These are phyloP conservation scores for Climacium dendroides DNA, from an alignment of 225 moss, liverwort and hornwort species.

Conservation along the genomic window DNA sequence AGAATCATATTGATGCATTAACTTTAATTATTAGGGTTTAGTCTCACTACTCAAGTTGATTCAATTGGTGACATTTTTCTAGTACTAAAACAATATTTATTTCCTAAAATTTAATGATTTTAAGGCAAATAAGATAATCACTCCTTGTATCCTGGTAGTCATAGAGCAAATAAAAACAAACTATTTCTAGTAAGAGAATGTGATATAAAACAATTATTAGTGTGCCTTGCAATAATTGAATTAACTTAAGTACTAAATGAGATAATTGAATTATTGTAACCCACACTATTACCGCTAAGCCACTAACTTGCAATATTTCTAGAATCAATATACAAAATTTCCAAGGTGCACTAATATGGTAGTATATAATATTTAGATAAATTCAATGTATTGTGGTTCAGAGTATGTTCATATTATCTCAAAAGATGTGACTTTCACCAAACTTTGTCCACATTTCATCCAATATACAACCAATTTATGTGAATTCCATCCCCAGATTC, in stretches of 20 bases:
- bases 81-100: background rate
- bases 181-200: background rate
- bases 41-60: background rate
- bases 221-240: background rate
- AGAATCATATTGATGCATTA: background rate
- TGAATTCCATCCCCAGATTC: background rate
- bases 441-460: background rate
- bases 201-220: background rate
- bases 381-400: background rate
- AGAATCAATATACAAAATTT: background rate
- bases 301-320: background rate
- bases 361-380: background rate
- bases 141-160: background rate
- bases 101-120: background rate
- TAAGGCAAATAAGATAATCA: background rate
- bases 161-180: background rate
- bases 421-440: background rate
- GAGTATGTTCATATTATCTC: background rate
- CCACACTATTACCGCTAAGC: fast-evolving
- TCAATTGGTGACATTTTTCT: background rate
- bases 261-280: background rate
- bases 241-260: background rate
- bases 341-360: background rate
- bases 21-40: background rate
- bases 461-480: background rate